Base-by-base conservation (phyloP, 345 rosid genomes). In the Streptanthus diversifolius region DNA sequence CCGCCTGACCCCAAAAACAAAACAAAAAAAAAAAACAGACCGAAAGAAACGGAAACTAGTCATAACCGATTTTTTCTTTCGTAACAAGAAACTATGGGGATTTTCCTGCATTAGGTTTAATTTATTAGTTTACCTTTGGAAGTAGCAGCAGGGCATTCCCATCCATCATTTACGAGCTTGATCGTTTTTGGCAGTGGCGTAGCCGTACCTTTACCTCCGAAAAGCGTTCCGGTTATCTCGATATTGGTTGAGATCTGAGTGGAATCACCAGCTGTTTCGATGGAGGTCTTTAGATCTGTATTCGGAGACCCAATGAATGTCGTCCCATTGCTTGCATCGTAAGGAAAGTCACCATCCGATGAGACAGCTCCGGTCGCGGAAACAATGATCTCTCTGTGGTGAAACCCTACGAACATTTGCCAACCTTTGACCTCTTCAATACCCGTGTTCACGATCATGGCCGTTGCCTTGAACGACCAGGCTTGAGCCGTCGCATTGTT, bases 251-350 rank as follows among this genome's bases (percentile, higher is more conserved):
- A 67, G 24, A 90, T 91, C 84, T 88, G 86, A 27, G 52, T 41
- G 36, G 44, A 68, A 68, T 95, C 98, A 5, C 92, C 97, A 0
- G 99, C 99, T 0, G 99, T 95, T 2, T 85, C 90, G 9, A 88
- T 80, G 2, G 99, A 72, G 1, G 98, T 91, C 72, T 86, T 84
- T 53, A 95, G 80, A 44, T 92, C 93, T 4, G 82, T 56, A 71
- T 61, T 65, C 0, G 90, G 82, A 58, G 79, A 79, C 5, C 99
- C 99, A 0, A 83, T 66, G 9, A 95, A 80, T 18, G 84, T 74
- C 0, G 97, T 86, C 22, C 99, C 99, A 8, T 91, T 95, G 22
- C 86, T 81, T 62, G 82, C 93, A 0, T 77, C 83, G 3, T 79
- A 63, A 0, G 99, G 99, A 2, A 90, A 84, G 52, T 87, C 97